Evolutionary conservation across 257 asterid species (phyloP).

Genomic region (Fraxinus anomala): DNA sequence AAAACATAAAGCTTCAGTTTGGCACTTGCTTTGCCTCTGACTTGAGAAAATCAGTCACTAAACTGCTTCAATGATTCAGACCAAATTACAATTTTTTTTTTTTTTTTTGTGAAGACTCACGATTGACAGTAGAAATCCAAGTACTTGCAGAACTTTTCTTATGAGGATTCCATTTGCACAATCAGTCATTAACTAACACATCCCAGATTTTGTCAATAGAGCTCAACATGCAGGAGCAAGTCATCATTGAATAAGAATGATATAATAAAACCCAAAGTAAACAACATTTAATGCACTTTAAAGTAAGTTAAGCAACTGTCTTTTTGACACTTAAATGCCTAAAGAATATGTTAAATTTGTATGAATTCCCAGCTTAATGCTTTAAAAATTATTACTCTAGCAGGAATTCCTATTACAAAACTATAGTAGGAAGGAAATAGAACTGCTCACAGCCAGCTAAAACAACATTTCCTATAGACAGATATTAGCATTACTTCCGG

Average conservation of each 20-base stretch:
- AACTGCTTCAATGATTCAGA: neutral
- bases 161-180: neutral
- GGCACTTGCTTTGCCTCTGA: conserved; percentile 12
- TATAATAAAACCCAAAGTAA: conserved; percentile 9
- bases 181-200: neutral
- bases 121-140: conserved; percentile 20
- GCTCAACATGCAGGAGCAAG: conserved; percentile 7
- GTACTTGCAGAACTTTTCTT: neutral
- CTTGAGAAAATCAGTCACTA: conserved; percentile 16
- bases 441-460: neutral
- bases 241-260: conserved; percentile 7
- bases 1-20: neutral
- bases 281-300: neutral
- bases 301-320: conserved; percentile 5
- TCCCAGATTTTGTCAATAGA: neutral
- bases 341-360: neutral
- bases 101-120: neutral
- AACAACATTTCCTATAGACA: neutral
- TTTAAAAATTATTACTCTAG: neutral
- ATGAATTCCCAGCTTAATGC: conserved; percentile 21
- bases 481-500: conserved; percentile 14
- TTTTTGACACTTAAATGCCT: conserved; percentile 10
- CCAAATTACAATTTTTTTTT: neutral
- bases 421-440: conserved; percentile 14
- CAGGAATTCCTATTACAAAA: conserved; percentile 14